A percentile compares a stretch with the other conserved stretches of the same genome.
phyloP scores from a whole-genome alignment of 2,329 filamentous ascomycete species.

The Aureobasidium sp. region DNA sequence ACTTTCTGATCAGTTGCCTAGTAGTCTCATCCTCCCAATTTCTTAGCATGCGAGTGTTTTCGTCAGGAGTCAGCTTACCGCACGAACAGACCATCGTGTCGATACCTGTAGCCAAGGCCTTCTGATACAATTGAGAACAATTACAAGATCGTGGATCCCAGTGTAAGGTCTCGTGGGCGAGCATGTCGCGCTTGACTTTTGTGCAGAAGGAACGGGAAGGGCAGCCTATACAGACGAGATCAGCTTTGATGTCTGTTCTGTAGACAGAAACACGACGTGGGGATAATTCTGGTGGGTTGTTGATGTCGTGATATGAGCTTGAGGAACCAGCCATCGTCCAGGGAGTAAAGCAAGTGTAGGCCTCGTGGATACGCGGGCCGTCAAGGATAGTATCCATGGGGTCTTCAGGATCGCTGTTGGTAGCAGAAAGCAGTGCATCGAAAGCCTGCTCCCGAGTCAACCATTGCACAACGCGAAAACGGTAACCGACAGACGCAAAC shows the following conservation, averaged over 20 bases:
- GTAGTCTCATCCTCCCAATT: neutral
- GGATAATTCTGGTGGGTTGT: neutral
- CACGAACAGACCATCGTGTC: neutral
- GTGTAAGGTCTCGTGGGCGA: neutral
- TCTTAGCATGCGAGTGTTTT: neutral
- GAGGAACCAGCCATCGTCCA: neutral
- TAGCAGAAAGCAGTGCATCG: neutral
- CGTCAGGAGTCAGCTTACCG: neutral
- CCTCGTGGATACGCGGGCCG: neutral
- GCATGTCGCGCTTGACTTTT: neutral
- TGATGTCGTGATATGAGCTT: neutral
- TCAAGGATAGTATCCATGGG: neutral
- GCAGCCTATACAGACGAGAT: neutral
- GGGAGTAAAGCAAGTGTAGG: neutral
- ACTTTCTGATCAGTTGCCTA: neutral
- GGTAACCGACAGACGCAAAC: neutral
- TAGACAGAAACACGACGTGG: neutral
- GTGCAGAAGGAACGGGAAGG: neutral
- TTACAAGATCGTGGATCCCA: neutral
- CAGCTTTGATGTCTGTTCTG: neutral
- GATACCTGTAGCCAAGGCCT: neutral
- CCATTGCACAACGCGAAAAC: constrained; percentile 2
- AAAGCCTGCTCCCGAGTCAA: neutral
- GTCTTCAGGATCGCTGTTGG: neutral
- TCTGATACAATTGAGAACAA: neutral